Percentiles rank a stretch among this genome's conserved stretches.
These are phyloP conservation scores for Stenocarpella maydis DNA, from an alignment of 2,329 filamentous ascomycete species.

Conservation along the genomic window DNA sequence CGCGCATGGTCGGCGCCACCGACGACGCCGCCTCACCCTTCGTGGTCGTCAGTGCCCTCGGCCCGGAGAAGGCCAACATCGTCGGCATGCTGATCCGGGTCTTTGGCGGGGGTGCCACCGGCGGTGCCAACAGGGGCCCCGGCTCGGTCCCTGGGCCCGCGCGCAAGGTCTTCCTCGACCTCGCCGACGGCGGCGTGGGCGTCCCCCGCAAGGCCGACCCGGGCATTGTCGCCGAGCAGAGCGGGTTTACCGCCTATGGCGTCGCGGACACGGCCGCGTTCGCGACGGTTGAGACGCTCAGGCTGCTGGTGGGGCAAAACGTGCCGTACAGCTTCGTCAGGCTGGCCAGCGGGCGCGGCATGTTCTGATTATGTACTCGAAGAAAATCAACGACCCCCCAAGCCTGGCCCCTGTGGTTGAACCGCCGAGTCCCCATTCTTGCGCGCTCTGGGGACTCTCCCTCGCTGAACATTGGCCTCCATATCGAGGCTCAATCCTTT, in stretches of 20 bases:
- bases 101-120: slow-evolving; percentile 62
- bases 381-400: background rate
- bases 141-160: slow-evolving; percentile 49
- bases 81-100: slow-evolving; percentile 81
- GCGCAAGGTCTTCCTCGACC: slow-evolving; percentile 80
- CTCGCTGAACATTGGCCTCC: background rate
- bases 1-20: slow-evolving; percentile 53
- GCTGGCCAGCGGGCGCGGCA: slow-evolving; percentile 66
- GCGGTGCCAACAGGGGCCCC: slow-evolving; percentile 36
- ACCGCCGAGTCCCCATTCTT: background rate
- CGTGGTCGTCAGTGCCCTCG: slow-evolving; percentile 80
- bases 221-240: slow-evolving; percentile 72
- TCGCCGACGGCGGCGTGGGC: slow-evolving; percentile 69
- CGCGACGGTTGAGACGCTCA: slow-evolving; percentile 82
- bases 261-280: slow-evolving; percentile 83
- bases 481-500: background rate
- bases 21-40: slow-evolving; percentile 70
- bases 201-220: slow-evolving; percentile 72
- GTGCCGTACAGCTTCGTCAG: slow-evolving; percentile 88
- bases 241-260: slow-evolving; percentile 82
- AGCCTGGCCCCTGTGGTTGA: background rate
- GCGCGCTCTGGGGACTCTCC: background rate
- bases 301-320: slow-evolving; percentile 83
- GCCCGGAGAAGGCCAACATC: slow-evolving; percentile 79
- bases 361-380: slow-evolving; percentile 51